These are phyloP conservation scores for Didymella lethalis DNA, from an alignment of 2,329 filamentous ascomycete species.

Conservation along the genomic window DNA sequence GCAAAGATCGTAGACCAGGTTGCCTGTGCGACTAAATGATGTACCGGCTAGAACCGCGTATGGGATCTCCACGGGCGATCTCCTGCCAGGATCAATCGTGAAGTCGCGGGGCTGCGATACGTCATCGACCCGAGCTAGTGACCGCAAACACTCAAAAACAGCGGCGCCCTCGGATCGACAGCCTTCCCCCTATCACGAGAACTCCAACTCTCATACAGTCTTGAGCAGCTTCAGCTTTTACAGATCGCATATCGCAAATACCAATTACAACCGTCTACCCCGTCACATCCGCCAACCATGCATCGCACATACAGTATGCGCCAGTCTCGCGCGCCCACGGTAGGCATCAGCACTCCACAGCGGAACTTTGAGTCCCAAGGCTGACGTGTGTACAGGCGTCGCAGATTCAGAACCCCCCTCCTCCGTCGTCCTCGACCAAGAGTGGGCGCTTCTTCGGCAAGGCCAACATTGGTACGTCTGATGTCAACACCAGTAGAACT, in stretches of 20 bases:
- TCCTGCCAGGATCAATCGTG: constrained; percentile 17
- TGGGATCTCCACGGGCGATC: constrained; percentile 20
- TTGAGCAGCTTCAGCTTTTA: constrained; percentile 4
- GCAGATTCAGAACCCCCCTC: constrained; percentile 88
- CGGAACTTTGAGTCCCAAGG: neutral
- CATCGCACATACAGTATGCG: constrained; percentile 91
- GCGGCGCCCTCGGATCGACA: constrained; percentile 18
- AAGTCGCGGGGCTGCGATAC: constrained; percentile 16
- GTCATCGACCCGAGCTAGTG: constrained; percentile 20
- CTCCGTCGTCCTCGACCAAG: constrained; percentile 91
- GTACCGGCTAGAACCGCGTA: constrained; percentile 21
- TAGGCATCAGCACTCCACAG: constrained; percentile 4
- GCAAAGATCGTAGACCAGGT: constrained; percentile 20
- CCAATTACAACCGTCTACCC: neutral
- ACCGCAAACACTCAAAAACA: constrained; percentile 25
- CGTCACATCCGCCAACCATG: constrained; percentile 63
- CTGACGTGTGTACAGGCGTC: constrained; percentile 64
- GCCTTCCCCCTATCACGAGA: constrained; percentile 14
- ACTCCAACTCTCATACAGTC: constrained; percentile 2
- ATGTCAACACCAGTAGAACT: constrained; percentile 7
- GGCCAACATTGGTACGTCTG: constrained; percentile 75
- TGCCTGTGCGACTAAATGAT: constrained; percentile 22
- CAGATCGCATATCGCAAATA: constrained; percentile 3
- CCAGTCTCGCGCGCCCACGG: constrained; percentile 90
- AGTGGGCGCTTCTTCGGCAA: constrained; percentile 87